These are phyloP conservation scores for Houttuynia cordata DNA, from an alignment of 164 flowering plant species.

Conservation along the genomic window DNA sequence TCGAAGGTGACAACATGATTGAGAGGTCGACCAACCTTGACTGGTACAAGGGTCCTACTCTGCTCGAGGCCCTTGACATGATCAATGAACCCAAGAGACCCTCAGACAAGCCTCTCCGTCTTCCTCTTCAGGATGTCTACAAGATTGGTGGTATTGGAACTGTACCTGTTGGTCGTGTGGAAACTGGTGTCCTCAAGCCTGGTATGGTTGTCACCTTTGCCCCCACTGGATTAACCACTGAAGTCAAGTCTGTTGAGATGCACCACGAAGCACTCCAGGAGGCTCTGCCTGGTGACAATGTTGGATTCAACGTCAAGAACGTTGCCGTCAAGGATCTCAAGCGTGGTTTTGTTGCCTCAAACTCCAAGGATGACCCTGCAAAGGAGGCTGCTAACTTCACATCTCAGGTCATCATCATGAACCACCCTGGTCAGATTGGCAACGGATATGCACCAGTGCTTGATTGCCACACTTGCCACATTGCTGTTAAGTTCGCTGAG, in stretches of 20 bases:
- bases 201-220: constrained; percentile 53
- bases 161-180: constrained; percentile 51
- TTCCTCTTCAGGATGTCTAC: constrained; percentile 58
- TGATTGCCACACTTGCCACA: constrained; percentile 16
- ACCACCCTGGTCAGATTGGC: constrained; percentile 13
- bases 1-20: constrained; percentile 25
- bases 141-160: constrained; percentile 61
- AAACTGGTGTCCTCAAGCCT: constrained; percentile 44
- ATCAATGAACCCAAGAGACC: constrained; percentile 49
- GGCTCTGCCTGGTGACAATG: constrained; percentile 56
- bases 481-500: constrained; percentile 12
- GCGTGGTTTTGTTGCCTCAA: constrained; percentile 48
- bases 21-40: constrained; percentile 41
- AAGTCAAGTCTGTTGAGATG: constrained; percentile 59
- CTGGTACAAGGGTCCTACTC: constrained; percentile 59
- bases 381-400: constrained; percentile 17
- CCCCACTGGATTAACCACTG: constrained; percentile 52
- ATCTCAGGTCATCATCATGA: constrained; percentile 11
- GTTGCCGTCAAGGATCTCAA: constrained; percentile 52
- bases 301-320: constrained; percentile 50
- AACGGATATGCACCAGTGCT: constrained; percentile 14
- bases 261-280: constrained; percentile 52
- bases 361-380: constrained; percentile 56
- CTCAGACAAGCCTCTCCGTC: constrained; percentile 52
- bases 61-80: constrained; percentile 43